Evolutionary conservation across 805 yeast species (phyloP), one percentile per base, ranked within the genome.

Genomic region (Saccharomyces jurei): DNA sequence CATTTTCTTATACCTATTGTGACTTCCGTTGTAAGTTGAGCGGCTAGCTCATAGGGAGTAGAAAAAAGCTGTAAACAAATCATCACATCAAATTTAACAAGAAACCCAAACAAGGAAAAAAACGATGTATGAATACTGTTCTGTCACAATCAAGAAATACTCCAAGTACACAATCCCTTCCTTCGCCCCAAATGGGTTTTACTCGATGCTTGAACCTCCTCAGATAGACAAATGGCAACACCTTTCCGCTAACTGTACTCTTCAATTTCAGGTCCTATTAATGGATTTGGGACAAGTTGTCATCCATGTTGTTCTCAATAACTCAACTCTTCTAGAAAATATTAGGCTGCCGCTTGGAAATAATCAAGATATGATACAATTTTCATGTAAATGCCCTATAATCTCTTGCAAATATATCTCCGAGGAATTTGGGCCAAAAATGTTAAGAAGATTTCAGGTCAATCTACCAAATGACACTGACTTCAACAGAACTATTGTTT

Each of bases 351-450:
- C 30, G 30, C 25, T 52, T 3, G 46, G 26, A 2, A 44, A 41
- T 11, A 55, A 49, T n/a, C 30, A 17, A 6, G 54, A 55, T n/a
- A 26, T 52, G 14, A 46, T 65, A 14, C 68, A 64, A 52, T 66
- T 65, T 36, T 59, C 69, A 4, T 62, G 57, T 8, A 56, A 56
- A 21, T 56, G 55, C 1, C 71, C 71, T 0, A 55, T 66, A 0
- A 54, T 68, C 4, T 59, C 70, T 14, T 66, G 70, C 50, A 68
- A 68, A 51, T 66, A 66, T 53, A 47, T 68, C 26, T 41, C 53
- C 8, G 17, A 27, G 4, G 47, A 44, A 8, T 50, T 50, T 25
- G 41, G 46, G 10, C 10, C 21, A 1, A 9, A 11, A 9, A 6
- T 32, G 14, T n/a, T 67, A 48, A 63, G 53, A 49, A 52, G 71